These are phyloP conservation scores for Colletotrichum sp. DNA, from an alignment of 2,329 filamentous ascomycete genomes.

Conservation along the genomic window DNA sequence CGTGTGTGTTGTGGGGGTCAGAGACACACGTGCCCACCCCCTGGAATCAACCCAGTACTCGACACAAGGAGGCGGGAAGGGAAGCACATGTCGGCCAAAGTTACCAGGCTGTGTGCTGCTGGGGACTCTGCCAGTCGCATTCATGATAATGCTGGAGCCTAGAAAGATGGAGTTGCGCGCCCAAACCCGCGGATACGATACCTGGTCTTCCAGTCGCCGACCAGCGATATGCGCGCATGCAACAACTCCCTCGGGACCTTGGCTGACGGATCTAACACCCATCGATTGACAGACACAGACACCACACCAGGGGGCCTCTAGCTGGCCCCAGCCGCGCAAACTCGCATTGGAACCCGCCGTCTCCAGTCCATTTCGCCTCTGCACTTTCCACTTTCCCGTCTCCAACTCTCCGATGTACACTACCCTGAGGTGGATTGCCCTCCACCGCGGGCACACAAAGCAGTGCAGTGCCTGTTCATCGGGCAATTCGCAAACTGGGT, in stretches of 20 bases:
- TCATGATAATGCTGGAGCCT: slow-evolving; percentile 16
- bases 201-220: not conserved
- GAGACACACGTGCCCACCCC: not conserved
- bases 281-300: not conserved
- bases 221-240: not conserved
- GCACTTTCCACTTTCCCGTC: not conserved
- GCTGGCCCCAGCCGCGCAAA: not conserved
- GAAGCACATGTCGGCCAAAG: not conserved
- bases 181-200: slow-evolving; percentile 4
- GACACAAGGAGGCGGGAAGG: not conserved
- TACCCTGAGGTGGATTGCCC: not conserved
- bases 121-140: slow-evolving; percentile 1
- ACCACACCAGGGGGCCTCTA: not conserved
- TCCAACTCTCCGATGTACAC: not conserved
- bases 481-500: not conserved
- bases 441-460: not conserved
- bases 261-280: not conserved
- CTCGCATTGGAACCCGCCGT: not conserved
- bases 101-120: not conserved
- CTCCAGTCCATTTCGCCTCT: not conserved
- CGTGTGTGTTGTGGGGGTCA: not conserved
- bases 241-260: not conserved
- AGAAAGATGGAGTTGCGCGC: slow-evolving; percentile 11
- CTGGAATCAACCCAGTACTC: not conserved
- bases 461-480: not conserved